Evolutionary conservation across 805 yeast species (phyloP).

Genomic region (Sugiyamaella valdiviana): DNA sequence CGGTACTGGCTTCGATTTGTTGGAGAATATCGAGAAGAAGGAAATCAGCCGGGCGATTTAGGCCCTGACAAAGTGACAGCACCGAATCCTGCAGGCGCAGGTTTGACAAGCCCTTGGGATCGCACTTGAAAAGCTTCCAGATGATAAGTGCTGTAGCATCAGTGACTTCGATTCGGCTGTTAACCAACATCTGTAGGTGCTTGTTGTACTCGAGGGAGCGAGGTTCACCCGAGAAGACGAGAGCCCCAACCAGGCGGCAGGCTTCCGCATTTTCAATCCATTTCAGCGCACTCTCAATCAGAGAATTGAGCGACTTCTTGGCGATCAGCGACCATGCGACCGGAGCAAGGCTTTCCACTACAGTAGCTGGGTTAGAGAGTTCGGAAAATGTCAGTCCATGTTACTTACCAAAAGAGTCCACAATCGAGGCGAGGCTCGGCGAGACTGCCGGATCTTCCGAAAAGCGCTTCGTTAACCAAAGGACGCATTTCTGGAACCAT

Average conservation of each 20-base stretch:
- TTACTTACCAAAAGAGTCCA: slow-evolving; percentile 5
- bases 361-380: no score
- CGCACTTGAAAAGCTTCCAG: slow-evolving; percentile 43
- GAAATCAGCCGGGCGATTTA: slow-evolving; percentile 53
- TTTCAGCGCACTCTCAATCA: slow-evolving; percentile 27
- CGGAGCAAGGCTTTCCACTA: not conserved
- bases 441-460: slow-evolving; percentile 13
- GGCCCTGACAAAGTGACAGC: slow-evolving; percentile 55
- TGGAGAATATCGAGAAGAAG: slow-evolving; percentile 52
- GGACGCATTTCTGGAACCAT: slow-evolving; percentile 19
- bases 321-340: slow-evolving; percentile 20
- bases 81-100: slow-evolving; percentile 44
- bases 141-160: slow-evolving; percentile 43
- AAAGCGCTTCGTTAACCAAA: slow-evolving; percentile 22
- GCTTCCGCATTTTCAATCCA: slow-evolving; percentile 43
- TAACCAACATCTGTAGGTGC: slow-evolving; percentile 57
- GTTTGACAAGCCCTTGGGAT: slow-evolving; percentile 43
- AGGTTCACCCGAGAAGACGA: slow-evolving; percentile 36
- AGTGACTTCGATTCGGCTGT: slow-evolving; percentile 42
- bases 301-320: slow-evolving; percentile 24
- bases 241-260: slow-evolving; percentile 42
- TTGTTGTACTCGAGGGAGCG: slow-evolving; percentile 38
- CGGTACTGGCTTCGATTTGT: slow-evolving; percentile 46
- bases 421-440: not conserved
- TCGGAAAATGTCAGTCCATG: no score